These are phyloP conservation scores for Hymenotorrendiella dingleyae DNA, from an alignment of 2,329 filamentous ascomycete genomes.

Conservation along the genomic window DNA sequence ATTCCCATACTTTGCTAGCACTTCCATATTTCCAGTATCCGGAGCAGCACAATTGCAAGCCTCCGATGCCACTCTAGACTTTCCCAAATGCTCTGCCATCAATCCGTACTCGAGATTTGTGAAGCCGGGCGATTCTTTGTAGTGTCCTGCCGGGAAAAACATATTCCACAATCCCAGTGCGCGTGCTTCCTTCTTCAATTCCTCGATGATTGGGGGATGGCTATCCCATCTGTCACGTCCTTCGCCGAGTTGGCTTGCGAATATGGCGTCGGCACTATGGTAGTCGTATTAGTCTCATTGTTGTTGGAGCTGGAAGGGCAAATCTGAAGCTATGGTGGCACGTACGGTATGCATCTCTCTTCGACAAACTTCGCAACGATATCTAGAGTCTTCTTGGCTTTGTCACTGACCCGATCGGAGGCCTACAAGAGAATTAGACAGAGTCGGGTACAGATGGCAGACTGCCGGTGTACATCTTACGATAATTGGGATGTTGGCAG, in stretches of 20 bases:
- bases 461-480: constrained; percentile 34
- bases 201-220: constrained; percentile 78
- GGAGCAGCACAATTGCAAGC: constrained; percentile 87
- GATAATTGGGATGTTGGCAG: constrained; percentile 41
- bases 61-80: constrained; percentile 75
- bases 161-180: constrained; percentile 94
- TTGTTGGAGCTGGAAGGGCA: neutral
- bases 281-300: constrained; percentile 13
- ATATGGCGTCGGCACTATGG: constrained; percentile 67
- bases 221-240: constrained; percentile 72
- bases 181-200: constrained; percentile 78
- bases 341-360: constrained; percentile 82
- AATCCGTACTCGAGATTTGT: constrained; percentile 94
- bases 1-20: constrained; percentile 84
- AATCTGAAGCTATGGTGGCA: constrained; percentile 9
- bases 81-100: constrained; percentile 94
- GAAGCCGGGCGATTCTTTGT: constrained; percentile 90
- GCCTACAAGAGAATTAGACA: constrained; percentile 23
- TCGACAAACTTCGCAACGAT: constrained; percentile 93
- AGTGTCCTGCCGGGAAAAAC: constrained; percentile 93
- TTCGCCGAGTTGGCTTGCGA: constrained; percentile 69
- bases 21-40: constrained; percentile 95
- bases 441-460: constrained; percentile 5
- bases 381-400: constrained; percentile 78
- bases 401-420: constrained; percentile 62